Evolutionary conservation across 225 moss, liverwort and hornwort genomes (phyloP), one percentile per base, ranked within the genome.

Genomic region (Pseudisothecium myosuroides): DNA sequence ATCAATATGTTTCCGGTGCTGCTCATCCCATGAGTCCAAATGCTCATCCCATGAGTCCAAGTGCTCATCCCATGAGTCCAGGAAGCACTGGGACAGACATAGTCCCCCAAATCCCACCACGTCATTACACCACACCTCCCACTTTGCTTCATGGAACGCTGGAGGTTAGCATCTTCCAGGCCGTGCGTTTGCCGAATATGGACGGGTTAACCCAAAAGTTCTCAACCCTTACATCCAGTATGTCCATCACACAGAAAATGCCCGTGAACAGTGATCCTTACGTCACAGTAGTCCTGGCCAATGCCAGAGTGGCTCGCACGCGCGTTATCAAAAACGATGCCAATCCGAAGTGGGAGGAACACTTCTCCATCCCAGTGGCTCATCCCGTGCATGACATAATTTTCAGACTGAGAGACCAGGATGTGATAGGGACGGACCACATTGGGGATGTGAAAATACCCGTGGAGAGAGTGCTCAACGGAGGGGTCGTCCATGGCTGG

Each of bases 211-310:
- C 95, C 5, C 96, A 94, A 50, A 96, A 93, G 84, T 50, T 99
- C 8, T 93, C 96, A 7, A 95, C 90, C 55, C 91, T 96, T 16
- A 76, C 95, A 31, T 97, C 97, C 72, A 92, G 94, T 76, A 86
- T 96, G 6, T 93, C 95, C 61, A 91, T 96, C 21, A 89, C 96
- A 18, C 90, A 91, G 75, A 96, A 93, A 69, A 55, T 88, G 87
- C 93, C 91, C 61, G 96, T 96, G 61, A 94, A 96, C 21, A 99
- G 97, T 67, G 97, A 99, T 89, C 98, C 98, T 24, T 99, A 99
- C 88, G 97, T 93, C 2, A 95, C 96, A 39, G 96, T 99, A 2
- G 83, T 97, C 63, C 93, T 99, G 12, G 95, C 93, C n/a, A 86
- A 95, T 17, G 98, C 98, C n/a, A 89, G 96, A 75, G 92, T 99